These are phyloP conservation scores for Lenwebbia sp. DNA, from an alignment of 345 rosid genomes.

Conservation along the genomic window DNA sequence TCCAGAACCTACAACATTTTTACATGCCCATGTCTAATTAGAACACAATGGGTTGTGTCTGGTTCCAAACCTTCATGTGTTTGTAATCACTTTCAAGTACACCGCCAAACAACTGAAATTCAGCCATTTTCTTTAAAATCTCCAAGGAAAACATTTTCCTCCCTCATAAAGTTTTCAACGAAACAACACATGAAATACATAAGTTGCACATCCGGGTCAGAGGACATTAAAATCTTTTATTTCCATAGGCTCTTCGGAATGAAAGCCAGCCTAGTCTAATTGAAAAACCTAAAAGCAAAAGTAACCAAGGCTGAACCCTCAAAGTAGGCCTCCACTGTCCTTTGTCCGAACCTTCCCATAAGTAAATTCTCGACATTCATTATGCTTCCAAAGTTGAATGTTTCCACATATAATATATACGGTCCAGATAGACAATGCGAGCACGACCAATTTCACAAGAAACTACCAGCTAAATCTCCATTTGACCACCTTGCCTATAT, in stretches of 20 bases:
- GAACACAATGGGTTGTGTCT: not conserved
- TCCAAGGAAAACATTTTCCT: not conserved
- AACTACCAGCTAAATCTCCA: not conserved
- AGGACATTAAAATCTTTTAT: not conserved
- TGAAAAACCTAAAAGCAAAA: not conserved
- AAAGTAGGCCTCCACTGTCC: not conserved
- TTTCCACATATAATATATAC: not conserved
- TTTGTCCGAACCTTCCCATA: not conserved
- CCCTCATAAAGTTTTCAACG: not conserved
- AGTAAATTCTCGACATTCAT: not conserved
- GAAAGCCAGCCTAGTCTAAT: not conserved
- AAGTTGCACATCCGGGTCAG: not conserved
- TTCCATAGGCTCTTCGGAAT: not conserved
- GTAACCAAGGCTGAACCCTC: not conserved
- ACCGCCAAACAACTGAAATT: not conserved
- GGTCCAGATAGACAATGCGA: not conserved
- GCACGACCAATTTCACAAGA: not conserved
- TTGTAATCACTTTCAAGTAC: not conserved
- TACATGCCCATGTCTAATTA: not conserved
- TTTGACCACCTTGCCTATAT: not conserved
- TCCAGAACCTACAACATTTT: conserved; percentile 35
- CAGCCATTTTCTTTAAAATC: not conserved
- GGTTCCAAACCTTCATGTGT: not conserved
- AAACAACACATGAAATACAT: not conserved
- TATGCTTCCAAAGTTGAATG: not conserved